These are phyloP conservation scores for Citeromyces nyonsensis DNA, from an alignment of 805 yeast species.

Conservation along the genomic window DNA sequence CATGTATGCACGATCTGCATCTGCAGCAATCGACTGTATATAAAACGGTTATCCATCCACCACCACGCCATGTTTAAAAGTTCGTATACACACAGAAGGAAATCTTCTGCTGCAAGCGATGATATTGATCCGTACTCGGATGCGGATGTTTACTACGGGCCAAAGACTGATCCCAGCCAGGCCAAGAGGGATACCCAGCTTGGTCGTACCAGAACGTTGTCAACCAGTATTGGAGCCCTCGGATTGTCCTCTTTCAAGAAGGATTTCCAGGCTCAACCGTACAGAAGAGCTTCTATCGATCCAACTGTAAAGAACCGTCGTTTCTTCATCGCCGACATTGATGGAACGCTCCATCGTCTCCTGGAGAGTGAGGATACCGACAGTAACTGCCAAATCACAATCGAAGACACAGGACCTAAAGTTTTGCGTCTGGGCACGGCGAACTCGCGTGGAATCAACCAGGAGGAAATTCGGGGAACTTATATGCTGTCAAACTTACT, in stretches of 20 bases:
- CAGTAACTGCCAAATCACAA: slow-evolving; percentile 67
- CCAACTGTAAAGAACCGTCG: slow-evolving; percentile 19
- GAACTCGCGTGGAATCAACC: slow-evolving; percentile 68
- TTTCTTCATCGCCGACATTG: slow-evolving; percentile 64
- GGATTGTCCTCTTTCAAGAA: slow-evolving; percentile 1
- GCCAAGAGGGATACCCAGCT: slow-evolving; percentile 21
- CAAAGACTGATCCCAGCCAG: slow-evolving; percentile 37
- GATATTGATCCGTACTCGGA: slow-evolving; percentile 50
- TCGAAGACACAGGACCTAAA: slow-evolving; percentile 76
- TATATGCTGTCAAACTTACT: slow-evolving; percentile 76
- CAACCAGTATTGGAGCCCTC: slow-evolving; percentile 6
- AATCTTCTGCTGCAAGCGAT: slow-evolving; percentile 23
- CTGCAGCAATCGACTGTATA: no score
- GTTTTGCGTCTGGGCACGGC: slow-evolving; percentile 71
- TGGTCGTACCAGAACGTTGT: slow-evolving; percentile 41
- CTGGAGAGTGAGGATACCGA: slow-evolving; percentile 76
- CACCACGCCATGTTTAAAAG: no score
- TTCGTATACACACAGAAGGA: slow-evolving; percentile 6
- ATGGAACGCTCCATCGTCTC: slow-evolving; percentile 52
- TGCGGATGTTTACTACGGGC: slow-evolving; percentile 62
- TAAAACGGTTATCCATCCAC: no score
- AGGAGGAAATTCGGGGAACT: slow-evolving; percentile 68
- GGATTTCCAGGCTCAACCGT: slow-evolving; percentile 6
- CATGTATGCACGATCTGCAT: no score
- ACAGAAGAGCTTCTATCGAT: slow-evolving; percentile 41